Evolutionary conservation across 1,139 yeast species (phyloP).

Genomic region (Pichia kudriavzevii): DNA sequence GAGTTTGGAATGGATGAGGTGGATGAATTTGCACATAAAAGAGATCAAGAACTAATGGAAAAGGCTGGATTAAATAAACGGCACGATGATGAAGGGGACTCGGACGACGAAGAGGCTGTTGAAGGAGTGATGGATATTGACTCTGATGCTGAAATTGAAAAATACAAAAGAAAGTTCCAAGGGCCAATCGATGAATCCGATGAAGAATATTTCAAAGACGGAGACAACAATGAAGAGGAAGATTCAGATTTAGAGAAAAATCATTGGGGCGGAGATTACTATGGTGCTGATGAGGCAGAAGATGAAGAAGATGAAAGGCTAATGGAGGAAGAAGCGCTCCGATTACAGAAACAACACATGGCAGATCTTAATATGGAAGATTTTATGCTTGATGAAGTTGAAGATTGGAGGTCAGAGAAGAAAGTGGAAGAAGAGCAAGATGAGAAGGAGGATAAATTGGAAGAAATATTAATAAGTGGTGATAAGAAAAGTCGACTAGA

Average conservation of each 20-base stretch:
- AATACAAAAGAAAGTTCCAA: slow-evolving; percentile 26
- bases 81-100: slow-evolving; percentile 34
- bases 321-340: slow-evolving; percentile 82
- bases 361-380: slow-evolving; percentile 77
- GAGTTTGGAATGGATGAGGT: slow-evolving; percentile 53
- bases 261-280: slow-evolving; percentile 86
- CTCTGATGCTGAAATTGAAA: slow-evolving; percentile 25
- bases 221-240: slow-evolving; percentile 30
- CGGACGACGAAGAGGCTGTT: slow-evolving; percentile 24
- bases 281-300: slow-evolving; percentile 66
- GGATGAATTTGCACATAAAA: slow-evolving; percentile 61
- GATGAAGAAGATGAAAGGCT: slow-evolving; percentile 63
- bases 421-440: slow-evolving; percentile 29
- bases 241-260: slow-evolving; percentile 37
- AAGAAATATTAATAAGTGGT: slow-evolving; percentile 26
- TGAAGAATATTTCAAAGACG: slow-evolving; percentile 29
- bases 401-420: slow-evolving; percentile 52
- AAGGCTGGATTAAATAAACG: slow-evolving; percentile 38
- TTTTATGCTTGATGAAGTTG: slow-evolving; percentile 76
- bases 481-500: slow-evolving; percentile 39
- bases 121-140: slow-evolving; percentile 21
- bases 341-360: slow-evolving; percentile 79
- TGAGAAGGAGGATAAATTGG: slow-evolving; percentile 25
- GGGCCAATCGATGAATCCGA: slow-evolving; percentile 30
- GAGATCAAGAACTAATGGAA: slow-evolving; percentile 53